These are phyloP conservation scores for Diddensiella transvaalensis DNA, from an alignment of 805 yeast species.

Conservation along the genomic window DNA sequence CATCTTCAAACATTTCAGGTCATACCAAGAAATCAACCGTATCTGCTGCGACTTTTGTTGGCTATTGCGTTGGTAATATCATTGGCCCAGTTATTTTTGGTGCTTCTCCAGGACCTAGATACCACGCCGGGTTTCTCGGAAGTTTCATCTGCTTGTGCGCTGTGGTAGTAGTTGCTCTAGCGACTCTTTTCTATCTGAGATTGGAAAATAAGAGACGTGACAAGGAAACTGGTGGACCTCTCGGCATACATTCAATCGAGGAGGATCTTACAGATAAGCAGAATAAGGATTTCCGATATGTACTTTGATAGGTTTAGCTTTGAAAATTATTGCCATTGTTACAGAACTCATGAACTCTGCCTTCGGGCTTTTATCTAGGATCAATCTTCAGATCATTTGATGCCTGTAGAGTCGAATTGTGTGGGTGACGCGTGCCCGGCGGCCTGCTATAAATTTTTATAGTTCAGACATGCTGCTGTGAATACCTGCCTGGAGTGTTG, in stretches of 20 bases:
- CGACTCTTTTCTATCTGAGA: background rate
- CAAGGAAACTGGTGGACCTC: slow-evolving; percentile 1
- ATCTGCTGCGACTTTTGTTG: slow-evolving; percentile 53
- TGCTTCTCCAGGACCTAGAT: slow-evolving; percentile 16
- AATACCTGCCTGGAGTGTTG: no score
- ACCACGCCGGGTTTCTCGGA: slow-evolving; percentile 13
- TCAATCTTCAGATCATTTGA: no score
- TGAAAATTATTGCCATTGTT: no score
- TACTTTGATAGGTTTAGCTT: no score
- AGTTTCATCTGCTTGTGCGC: slow-evolving; percentile 7
- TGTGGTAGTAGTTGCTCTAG: background rate
- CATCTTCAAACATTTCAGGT: slow-evolving; percentile 48
- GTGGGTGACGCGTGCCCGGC: no score
- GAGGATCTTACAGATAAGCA: slow-evolving; percentile 51
- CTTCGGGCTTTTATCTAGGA: no score
- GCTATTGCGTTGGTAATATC: slow-evolving; percentile 60
- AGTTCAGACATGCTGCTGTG: no score
- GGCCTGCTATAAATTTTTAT: no score
- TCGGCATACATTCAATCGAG: background rate
- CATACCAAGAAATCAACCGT: slow-evolving; percentile 50
- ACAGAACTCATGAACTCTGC: no score
- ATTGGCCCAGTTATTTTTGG: slow-evolving; percentile 65
- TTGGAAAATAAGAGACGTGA: slow-evolving; percentile 6
- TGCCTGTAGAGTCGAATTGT: no score
- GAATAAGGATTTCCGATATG: slow-evolving; percentile 50